Base-by-base conservation (phyloP, 2,329 filamentous ascomycete species). In the Teratosphaeria zuluensis region DNA sequence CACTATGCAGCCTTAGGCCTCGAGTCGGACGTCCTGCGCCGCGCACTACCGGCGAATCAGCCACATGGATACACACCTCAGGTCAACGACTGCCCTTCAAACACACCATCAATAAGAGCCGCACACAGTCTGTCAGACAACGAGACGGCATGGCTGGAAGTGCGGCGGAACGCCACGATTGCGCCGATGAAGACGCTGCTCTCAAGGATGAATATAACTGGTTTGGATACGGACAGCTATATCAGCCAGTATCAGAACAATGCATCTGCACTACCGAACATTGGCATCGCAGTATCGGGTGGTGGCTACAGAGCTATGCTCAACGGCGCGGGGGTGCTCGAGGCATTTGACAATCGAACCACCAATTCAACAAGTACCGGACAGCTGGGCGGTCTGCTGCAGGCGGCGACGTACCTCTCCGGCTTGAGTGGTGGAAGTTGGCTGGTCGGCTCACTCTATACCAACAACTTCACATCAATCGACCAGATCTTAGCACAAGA, bases 261-360 rank as follows among this genome's bases (percentile, higher is more conserved):
- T 71, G 76, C 76, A 0, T 79, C 79, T 16, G 76, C 78, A 1
- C 67, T 87, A 30, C 85, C 86, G 0, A 88, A 86, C 64, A 85
- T 95, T 61, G 90, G 80, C 16, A 82, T 95, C 62, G 89, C 90
- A 11, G 78, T 88, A 52, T 94, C 89, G 0, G 90, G 90, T 12
- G 91, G 91, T 70, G 91, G 91, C 38, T 95, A 94, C 71, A 81
- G 91, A 58, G 90, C 91, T n/a, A 79, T 95, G 76, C 78, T 92
- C 77, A 92, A 88, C 69, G 90, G 89, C 42, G 91, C 86, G 16
- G 91, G 91, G 61, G 87, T 86, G 51, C 66, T 95, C 16, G 83
- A 88, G 32, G 91, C 90, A 0, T 92, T 90, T 64, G 91, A 96
- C 71, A 82, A 75, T 65, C 83, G 91, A 21, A 91, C 88, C 0